Percentiles rank a stretch among this genome's conserved stretches.
Conservation (phyloP, 805 yeast genomes). For the Teunomyces funiuensis region DNA sequence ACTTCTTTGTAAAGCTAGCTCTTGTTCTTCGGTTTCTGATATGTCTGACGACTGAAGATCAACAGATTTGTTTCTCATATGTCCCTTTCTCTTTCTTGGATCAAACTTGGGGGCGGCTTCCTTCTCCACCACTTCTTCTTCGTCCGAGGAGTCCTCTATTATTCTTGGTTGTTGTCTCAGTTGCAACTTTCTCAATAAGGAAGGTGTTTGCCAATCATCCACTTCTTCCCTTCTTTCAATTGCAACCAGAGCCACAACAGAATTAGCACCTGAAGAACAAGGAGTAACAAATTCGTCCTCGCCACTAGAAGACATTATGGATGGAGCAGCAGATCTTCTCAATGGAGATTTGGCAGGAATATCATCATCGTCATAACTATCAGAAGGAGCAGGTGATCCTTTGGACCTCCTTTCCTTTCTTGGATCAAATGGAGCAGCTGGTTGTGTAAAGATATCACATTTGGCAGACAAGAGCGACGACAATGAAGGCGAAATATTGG, state of each 20-base stretch:
- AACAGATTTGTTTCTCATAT: slow-evolving; percentile 17
- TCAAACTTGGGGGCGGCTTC: slow-evolving; percentile 12
- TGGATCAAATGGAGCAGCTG: slow-evolving; percentile 24
- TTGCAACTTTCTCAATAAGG: slow-evolving; percentile 12
- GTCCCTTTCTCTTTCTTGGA: slow-evolving; percentile 18
- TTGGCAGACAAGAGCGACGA: slow-evolving; percentile 12
- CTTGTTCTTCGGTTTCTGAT: slow-evolving; percentile 15
- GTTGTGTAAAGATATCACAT: slow-evolving; percentile 11
- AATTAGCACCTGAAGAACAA: slow-evolving; percentile 23
- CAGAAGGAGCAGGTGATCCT: slow-evolving; percentile 14
- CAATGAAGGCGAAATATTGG: slow-evolving; percentile 14
- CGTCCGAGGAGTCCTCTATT: slow-evolving; percentile 12
- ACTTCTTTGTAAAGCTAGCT: slow-evolving; percentile 10
- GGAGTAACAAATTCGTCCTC: slow-evolving; percentile 26
- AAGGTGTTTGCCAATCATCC: slow-evolving; percentile 9
- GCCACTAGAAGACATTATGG: slow-evolving; percentile 1
- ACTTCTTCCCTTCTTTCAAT: slow-evolving; percentile 9
- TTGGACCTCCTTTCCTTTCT: slow-evolving; percentile 15
- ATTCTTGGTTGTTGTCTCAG: slow-evolving; percentile 9
- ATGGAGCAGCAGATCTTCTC: slow-evolving; percentile 7
- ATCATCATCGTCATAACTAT: slow-evolving; percentile 11
- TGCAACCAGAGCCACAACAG: slow-evolving; percentile 4
- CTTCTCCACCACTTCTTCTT: slow-evolving; percentile 9
- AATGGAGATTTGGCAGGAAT: slow-evolving; percentile 15
- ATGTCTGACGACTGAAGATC: slow-evolving; percentile 18